Evolutionary conservation across 805 yeast species (phyloP).

Genomic region (Cyberlindnera misumaiensis): DNA sequence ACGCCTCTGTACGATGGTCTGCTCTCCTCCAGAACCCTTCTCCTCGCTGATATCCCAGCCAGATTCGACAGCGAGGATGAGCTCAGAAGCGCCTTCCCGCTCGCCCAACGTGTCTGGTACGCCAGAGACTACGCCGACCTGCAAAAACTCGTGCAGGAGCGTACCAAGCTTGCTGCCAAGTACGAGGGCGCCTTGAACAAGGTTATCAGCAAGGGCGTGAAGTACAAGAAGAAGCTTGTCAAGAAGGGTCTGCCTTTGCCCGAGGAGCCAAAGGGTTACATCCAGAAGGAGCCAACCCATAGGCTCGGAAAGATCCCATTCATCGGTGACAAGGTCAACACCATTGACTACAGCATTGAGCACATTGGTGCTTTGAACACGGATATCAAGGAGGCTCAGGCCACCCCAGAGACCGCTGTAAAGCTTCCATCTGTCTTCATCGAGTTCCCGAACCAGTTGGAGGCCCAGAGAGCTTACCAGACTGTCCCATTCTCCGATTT

Average conservation of each 20-base stretch:
- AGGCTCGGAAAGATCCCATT: constrained; percentile 54
- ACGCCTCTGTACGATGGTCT: constrained; percentile 68
- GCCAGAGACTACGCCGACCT: constrained; percentile 59
- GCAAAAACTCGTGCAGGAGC: constrained; percentile 49
- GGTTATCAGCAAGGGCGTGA: constrained; percentile 53
- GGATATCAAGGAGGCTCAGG: constrained; percentile 44
- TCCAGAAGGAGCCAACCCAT: constrained; percentile 82
- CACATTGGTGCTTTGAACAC: constrained; percentile 62
- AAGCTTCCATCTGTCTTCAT: constrained; percentile 52
- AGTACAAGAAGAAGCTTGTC: constrained; percentile 43
- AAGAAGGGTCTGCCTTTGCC: constrained; percentile 51
- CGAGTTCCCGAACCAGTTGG: constrained; percentile 78
- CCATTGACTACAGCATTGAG: constrained; percentile 67
- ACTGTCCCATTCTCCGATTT: constrained; percentile 51
- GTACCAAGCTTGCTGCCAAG: constrained; percentile 52
- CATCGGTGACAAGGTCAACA: constrained; percentile 78
- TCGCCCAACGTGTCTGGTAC: constrained; percentile 51
- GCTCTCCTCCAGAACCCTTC: constrained; percentile 62
- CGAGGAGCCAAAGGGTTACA: constrained; percentile 56
- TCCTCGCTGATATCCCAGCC: constrained; percentile 56
- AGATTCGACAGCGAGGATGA: constrained; percentile 40
- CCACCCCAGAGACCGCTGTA: constrained; percentile 39
- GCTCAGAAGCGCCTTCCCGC: constrained; percentile 56
- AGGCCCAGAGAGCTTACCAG: constrained; percentile 85
- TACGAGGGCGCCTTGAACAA: constrained; percentile 62